Evolutionary conservation across 2,329 filamentous ascomycete species (phyloP).

Genomic region (Trichothecium sympodiale): DNA sequence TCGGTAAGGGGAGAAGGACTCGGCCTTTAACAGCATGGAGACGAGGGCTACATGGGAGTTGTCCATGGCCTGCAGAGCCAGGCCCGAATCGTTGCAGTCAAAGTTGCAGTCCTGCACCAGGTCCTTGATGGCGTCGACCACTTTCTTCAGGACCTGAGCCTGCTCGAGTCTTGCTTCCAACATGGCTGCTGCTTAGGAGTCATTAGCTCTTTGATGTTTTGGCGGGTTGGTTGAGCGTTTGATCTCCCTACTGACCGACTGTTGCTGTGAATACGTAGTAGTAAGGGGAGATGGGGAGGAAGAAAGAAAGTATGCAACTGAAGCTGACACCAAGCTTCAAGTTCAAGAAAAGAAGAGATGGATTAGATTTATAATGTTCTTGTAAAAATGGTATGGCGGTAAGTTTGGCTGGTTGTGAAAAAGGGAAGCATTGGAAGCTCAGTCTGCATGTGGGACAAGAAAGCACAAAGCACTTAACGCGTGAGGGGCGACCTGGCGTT

Average conservation of each 20-base stretch:
- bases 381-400: too few relatives aligned
- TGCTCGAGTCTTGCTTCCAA: slow-evolving; percentile 97
- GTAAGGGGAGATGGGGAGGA: slow-evolving; percentile 1
- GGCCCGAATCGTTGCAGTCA: slow-evolving; percentile 99
- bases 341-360: slow-evolving; percentile 1
- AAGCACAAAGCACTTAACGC: slow-evolving; percentile 21
- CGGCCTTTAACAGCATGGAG: slow-evolving; percentile 96
- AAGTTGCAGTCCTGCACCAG: slow-evolving; percentile 99
- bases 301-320: slow-evolving; percentile 1
- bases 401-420: neutral
- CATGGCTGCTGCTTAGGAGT: slow-evolving; percentile 33
- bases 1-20: slow-evolving; percentile 88
- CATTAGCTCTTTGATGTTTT: neutral
- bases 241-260: neutral
- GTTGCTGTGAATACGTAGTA: slow-evolving; percentile 1
- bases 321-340: neutral
- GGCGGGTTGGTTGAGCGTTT: neutral
- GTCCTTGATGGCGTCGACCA: slow-evolving; percentile 98
- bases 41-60: slow-evolving; percentile 99
- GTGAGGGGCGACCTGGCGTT: slow-evolving; percentile 11
- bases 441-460: slow-evolving; percentile 9
- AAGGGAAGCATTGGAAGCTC: slow-evolving; percentile 2
- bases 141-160: slow-evolving; percentile 90
- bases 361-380: slow-evolving; percentile 1
- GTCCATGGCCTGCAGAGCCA: slow-evolving; percentile 98